Evolutionary conservation across 805 yeast genomes (phyloP).

Genomic region (Candida tallmaniae): DNA sequence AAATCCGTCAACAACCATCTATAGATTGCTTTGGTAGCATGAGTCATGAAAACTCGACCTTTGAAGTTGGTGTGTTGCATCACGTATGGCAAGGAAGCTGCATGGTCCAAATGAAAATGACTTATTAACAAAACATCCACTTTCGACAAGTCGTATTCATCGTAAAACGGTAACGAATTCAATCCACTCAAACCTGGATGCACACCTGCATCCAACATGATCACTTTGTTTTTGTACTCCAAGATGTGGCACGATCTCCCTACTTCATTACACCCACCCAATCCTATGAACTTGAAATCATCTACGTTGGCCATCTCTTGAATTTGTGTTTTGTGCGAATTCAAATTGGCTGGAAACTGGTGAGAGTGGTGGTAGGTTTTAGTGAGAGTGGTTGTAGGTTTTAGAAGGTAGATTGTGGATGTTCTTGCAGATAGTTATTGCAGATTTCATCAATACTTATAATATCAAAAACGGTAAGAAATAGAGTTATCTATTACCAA

Average conservation of each 20-base stretch:
- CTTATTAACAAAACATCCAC: slow-evolving; percentile 85
- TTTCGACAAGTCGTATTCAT: slow-evolving; percentile 84
- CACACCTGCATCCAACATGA: slow-evolving; percentile 97
- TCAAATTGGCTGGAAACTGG: background rate
- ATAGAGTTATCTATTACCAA: too few relatives aligned
- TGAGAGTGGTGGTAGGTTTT: too few relatives aligned
- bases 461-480: too few relatives aligned
- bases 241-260: slow-evolving; percentile 94
- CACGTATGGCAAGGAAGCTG: slow-evolving; percentile 95
- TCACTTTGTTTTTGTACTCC: slow-evolving; percentile 87
- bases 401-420: too few relatives aligned
- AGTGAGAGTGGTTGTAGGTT: too few relatives aligned
- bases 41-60: slow-evolving; percentile 98
- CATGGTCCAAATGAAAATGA: slow-evolving; percentile 97
- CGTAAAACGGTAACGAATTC: slow-evolving; percentile 90
- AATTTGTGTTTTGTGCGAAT: background rate
- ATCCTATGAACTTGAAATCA: slow-evolving; percentile 65
- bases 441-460: too few relatives aligned
- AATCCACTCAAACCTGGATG: slow-evolving; percentile 94
- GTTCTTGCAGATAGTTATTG: too few relatives aligned
- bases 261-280: slow-evolving; percentile 98
- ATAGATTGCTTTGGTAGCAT: slow-evolving; percentile 97
- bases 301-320: slow-evolving; percentile 26
- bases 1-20: slow-evolving; percentile 94
- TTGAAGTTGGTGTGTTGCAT: slow-evolving; percentile 94